Evolutionary conservation across 2,329 filamentous ascomycete genomes (phyloP), one percentile per base, ranked within the genome.

Genomic region (Penicillium sp.): DNA sequence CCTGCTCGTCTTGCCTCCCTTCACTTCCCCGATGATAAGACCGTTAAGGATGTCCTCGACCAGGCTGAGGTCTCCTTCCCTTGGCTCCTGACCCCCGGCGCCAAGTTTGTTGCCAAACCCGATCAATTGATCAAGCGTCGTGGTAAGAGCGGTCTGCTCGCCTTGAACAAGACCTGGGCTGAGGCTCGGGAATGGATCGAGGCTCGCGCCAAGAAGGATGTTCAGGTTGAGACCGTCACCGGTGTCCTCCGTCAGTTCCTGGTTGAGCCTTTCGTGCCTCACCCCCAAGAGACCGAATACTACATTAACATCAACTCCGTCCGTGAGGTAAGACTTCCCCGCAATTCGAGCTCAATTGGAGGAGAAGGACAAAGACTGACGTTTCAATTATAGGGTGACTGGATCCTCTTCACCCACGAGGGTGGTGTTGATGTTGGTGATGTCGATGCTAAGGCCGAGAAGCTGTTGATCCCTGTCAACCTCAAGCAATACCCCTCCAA

Each of bases 231-330:
- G 84, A 87, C 88, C 64, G 86, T 90, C 62, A 83, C 87, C 58
- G 93, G 93, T 72, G 83, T 88, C 58, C 81, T 99, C 72, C 86
- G 91, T 73, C 88, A 95, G 68, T 99, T 99, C 82, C 81, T 99
- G 60, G 91, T 99, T 63, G 93, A 99, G 83, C 93, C 93, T 44
- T 97, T 99, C 70, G 91, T 97, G 56, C 93, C 92, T 67, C 93
- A 99, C 77, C 87, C 91, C 59, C 82, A 90, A 66, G 87, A 90
- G 73, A 96, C 92, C 59, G 93, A 99, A 77, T 97, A 97, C 80
- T 99, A 99, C 79, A 95, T 99, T 80, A 96, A 96, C 85, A 99
- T 99, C 80, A 93, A 96, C 83, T 97, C 93, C 57, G 91, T 95
- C 69, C 88, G 93, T 80, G 93, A 97, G 86, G 93, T 97, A 85